Conservation (phyloP, 2,329 filamentous ascomycete species). For the Colletotrichum sp. region DNA sequence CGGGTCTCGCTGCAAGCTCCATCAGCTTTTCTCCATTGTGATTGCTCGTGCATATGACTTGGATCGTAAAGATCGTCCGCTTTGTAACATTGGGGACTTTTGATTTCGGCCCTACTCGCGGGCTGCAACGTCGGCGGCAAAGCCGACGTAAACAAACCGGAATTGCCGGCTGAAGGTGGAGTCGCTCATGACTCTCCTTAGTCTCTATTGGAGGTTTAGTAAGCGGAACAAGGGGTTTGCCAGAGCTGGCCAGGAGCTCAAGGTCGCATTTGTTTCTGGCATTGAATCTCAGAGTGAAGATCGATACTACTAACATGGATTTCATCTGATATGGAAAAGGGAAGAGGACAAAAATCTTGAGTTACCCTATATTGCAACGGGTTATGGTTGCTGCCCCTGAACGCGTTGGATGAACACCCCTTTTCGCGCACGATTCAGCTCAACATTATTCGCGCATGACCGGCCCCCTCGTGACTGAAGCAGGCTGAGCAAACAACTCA, state of each 20-base stretch:
- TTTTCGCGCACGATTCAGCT: background rate
- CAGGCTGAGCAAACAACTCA: background rate
- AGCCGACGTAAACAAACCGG: conserved; percentile 6
- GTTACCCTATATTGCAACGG: background rate
- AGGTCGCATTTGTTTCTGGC: background rate
- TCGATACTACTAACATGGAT: background rate
- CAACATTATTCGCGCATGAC: background rate
- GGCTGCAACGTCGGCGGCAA: background rate
- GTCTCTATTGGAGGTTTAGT: background rate
- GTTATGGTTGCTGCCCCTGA: background rate
- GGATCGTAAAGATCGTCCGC: background rate
- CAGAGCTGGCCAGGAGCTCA: background rate
- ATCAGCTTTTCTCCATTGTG: background rate
- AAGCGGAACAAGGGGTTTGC: background rate
- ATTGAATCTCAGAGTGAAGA: background rate
- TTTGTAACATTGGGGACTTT: background rate
- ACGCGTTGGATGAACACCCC: background rate
- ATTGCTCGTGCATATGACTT: background rate
- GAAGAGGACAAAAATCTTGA: background rate
- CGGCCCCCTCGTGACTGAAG: background rate
- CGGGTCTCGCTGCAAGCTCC: background rate
- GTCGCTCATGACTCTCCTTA: background rate
- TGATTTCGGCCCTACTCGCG: conserved; percentile 3
- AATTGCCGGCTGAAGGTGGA: background rate
- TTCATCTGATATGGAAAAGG: background rate